A percentile compares a stretch with the other conserved stretches of the same genome.
Conservation (phyloP, 176 grass and related monocot genomes). For the Cymbopogon citratus region DNA sequence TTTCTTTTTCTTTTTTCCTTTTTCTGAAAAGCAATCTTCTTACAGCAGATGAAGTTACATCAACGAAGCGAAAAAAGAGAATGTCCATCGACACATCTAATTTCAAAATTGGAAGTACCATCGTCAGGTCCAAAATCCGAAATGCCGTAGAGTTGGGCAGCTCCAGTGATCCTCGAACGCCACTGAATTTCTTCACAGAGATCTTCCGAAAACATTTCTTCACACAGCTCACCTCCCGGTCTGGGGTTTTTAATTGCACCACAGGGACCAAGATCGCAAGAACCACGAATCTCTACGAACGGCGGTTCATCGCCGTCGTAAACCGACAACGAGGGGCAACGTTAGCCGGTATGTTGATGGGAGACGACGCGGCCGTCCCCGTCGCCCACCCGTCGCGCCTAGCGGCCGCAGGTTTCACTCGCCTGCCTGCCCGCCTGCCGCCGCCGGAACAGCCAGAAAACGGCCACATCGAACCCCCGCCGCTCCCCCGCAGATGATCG, state of each 20-base stretch:
- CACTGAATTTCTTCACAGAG: not conserved
- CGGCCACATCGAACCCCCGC: not conserved
- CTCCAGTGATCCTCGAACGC: not conserved
- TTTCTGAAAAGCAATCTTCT: not conserved
- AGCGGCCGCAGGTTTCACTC: not conserved
- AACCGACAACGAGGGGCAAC: not conserved
- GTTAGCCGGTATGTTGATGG: constrained; percentile 15
- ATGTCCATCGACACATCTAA: not conserved
- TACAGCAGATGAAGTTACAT: not conserved
- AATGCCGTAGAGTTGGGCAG: not conserved
- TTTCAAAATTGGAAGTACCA: not conserved
- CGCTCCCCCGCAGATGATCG: not conserved
- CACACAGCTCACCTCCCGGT: not conserved
- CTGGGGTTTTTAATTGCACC: not conserved
- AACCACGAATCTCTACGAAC: not conserved
- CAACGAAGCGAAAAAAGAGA: not conserved
- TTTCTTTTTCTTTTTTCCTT: not conserved
- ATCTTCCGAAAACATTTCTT: not conserved
- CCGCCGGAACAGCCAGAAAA: not conserved
- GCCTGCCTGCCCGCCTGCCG: not conserved
- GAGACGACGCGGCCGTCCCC: constrained; percentile 9
- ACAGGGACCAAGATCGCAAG: not conserved
- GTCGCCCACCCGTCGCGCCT: constrained; percentile 4
- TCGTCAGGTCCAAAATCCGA: not conserved
- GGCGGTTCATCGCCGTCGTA: not conserved